Evolutionary conservation across 2,329 filamentous ascomycete species (phyloP).

Genomic region (Bipolaris sorokiniana): DNA sequence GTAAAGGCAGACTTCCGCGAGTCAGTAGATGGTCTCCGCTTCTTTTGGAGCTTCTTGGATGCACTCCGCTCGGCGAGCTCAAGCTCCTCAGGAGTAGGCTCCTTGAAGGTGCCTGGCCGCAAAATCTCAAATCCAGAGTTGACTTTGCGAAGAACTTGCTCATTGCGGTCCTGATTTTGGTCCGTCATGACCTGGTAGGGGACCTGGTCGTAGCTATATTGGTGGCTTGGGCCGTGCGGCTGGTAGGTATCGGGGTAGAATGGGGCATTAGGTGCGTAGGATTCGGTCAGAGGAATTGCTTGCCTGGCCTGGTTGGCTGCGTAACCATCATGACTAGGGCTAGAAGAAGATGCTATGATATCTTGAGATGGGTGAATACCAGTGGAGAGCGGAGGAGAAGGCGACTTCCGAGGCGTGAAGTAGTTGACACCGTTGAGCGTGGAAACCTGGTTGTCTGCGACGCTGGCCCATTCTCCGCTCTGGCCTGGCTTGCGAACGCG

Average conservation of each 20-base stretch:
- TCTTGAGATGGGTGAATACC: slow-evolving; percentile 24
- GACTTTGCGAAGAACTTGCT: slow-evolving; percentile 49
- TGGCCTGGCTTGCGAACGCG: slow-evolving; percentile 47
- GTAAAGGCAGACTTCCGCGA: slow-evolving; percentile 46
- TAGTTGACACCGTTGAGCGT: slow-evolving; percentile 47
- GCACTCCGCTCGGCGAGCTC: slow-evolving; percentile 44
- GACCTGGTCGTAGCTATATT: slow-evolving; percentile 44
- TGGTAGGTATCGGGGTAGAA: slow-evolving; percentile 46
- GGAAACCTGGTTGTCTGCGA: slow-evolving; percentile 39
- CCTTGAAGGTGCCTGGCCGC: slow-evolving; percentile 48
- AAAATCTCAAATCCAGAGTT: slow-evolving; percentile 53
- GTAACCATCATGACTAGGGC: slow-evolving; percentile 32
- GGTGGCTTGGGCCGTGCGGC: slow-evolving; percentile 46
- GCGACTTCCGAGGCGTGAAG: slow-evolving; percentile 47
- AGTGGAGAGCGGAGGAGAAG: slow-evolving; percentile 42
- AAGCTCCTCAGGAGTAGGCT: slow-evolving; percentile 39
- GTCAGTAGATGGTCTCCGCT: slow-evolving; percentile 41
- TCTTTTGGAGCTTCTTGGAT: slow-evolving; percentile 53
- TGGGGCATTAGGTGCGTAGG: slow-evolving; percentile 43
- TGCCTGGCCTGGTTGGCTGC: slow-evolving; percentile 37
- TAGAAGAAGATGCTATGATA: slow-evolving; percentile 13
- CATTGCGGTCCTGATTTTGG: slow-evolving; percentile 40
- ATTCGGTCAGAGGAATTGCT: slow-evolving; percentile 46
- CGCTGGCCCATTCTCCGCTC: slow-evolving; percentile 49
- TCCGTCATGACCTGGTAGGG: slow-evolving; percentile 37